Conservation (phyloP, 2,329 filamentous ascomycete genomes). For the Calonectria montana region DNA sequence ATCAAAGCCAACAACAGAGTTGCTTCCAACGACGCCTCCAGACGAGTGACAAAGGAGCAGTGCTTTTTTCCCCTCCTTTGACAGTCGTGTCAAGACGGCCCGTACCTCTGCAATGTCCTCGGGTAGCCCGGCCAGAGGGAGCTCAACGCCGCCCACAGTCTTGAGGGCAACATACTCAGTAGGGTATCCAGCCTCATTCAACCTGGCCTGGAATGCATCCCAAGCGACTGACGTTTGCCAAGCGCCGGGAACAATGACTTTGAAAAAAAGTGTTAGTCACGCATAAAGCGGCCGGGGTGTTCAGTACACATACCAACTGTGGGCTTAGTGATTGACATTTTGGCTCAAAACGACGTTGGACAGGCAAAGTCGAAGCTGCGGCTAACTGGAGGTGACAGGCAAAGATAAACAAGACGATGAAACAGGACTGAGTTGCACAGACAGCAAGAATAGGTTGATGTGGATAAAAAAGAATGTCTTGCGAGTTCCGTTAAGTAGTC, state of each 20-base stretch:
- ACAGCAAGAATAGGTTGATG: not conserved
- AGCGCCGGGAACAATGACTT: slow-evolving; percentile 1
- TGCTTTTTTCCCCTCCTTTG: not conserved
- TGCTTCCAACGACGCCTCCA: not conserved
- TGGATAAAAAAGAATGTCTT: not conserved
- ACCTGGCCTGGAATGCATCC: not conserved
- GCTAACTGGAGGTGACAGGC: not conserved
- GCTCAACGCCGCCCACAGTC: not conserved
- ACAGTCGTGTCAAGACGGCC: not conserved
- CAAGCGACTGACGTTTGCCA: not conserved
- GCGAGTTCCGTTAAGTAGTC: not conserved
- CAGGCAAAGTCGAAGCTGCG: not conserved
- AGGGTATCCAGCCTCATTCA: not conserved
- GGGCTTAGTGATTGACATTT: not conserved
- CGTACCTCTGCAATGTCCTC: not conserved
- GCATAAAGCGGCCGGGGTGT: no score
- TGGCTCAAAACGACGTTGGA: not conserved
- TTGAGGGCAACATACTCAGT: not conserved
- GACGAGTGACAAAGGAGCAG: not conserved
- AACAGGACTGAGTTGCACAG: not conserved
- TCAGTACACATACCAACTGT: not conserved
- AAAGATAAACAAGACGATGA: not conserved
- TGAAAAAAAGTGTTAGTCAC: not conserved
- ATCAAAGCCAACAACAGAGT: not conserved
- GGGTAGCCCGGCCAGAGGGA: not conserved